Evolutionary conservation across 352 stramenopile species (phyloP).

Genomic region (Pythium rhizo-oryzae): DNA sequence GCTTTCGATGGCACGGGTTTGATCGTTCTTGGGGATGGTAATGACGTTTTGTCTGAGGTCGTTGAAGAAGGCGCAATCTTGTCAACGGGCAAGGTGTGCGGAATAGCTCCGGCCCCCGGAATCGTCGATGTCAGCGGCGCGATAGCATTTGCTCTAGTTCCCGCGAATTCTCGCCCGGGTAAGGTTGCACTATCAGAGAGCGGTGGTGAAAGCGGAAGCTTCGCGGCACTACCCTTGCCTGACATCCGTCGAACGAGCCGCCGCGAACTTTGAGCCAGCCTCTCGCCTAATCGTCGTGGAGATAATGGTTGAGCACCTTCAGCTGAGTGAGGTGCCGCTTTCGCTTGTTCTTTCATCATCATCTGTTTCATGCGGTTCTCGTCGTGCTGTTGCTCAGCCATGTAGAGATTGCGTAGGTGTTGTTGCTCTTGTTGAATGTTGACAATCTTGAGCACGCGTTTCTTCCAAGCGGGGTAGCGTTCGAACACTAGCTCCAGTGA

Average conservation of each 20-base stretch:
- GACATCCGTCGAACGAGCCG: conserved; percentile 12
- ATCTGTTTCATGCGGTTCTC: conserved; percentile 17
- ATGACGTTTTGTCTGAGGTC: no score
- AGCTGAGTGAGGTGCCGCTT: not conserved
- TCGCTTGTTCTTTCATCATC: conserved; percentile 11
- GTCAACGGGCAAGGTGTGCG: not conserved
- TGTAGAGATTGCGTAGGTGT: conserved; percentile 54
- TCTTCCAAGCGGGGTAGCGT: conserved; percentile 46
- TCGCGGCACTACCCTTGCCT: not conserved
- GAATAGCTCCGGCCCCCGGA: not conserved
- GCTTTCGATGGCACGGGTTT: not conserved
- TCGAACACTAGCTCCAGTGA: conserved; percentile 55
- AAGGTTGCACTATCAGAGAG: not conserved
- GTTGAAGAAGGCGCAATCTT: no score
- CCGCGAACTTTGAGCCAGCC: conserved; percentile 8
- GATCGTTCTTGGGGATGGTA: not conserved
- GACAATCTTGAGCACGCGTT: conserved; percentile 44
- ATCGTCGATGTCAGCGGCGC: not conserved
- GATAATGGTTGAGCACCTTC: conserved; percentile 5
- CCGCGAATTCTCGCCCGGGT: not conserved
- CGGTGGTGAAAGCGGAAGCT: not conserved
- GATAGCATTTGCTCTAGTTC: not conserved
- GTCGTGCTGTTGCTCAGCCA: conserved; percentile 56
- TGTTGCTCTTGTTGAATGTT: conserved; percentile 59
- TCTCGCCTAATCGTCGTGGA: conserved; percentile 10